phyloP scores from a whole-genome alignment of 768 basidiomycete species.

The Ephemerocybe angulata region DNA sequence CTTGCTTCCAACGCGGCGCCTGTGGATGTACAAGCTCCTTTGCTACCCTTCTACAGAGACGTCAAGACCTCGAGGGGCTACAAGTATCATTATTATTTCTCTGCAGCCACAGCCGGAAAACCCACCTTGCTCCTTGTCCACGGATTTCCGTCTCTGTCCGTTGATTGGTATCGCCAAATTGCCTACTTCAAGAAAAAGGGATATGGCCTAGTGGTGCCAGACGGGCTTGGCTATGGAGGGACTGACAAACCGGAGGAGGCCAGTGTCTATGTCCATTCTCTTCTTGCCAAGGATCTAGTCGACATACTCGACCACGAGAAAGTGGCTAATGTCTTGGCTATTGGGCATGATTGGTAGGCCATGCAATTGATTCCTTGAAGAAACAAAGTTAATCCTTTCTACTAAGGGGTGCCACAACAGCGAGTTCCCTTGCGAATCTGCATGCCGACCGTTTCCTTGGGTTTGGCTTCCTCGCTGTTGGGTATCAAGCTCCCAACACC shows the following conservation, averaged over 20 bases:
- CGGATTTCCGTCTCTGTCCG: constrained; percentile 43
- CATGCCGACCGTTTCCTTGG: constrained; percentile 37
- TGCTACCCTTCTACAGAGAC: constrained; percentile 6
- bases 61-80: constrained; percentile 34
- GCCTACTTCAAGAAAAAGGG: constrained; percentile 37
- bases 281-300: constrained; percentile 38
- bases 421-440: constrained; percentile 36
- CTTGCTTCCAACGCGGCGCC: too few relatives aligned
- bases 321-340: constrained; percentile 31
- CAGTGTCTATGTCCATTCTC: constrained; percentile 33
- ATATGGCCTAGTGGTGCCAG: constrained; percentile 45
- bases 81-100: constrained; percentile 36
- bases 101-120: constrained; percentile 11
- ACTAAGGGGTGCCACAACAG: constrained; percentile 35
- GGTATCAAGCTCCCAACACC: constrained; percentile 27
- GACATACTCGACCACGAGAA: constrained; percentile 39
- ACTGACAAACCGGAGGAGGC: constrained; percentile 43
- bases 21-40: neutral
- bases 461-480: constrained; percentile 37
- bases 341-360: constrained; percentile 45
- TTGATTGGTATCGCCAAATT: constrained; percentile 38
- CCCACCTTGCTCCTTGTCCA: constrained; percentile 43
- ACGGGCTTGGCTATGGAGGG: constrained; percentile 49
- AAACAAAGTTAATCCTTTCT: neutral
- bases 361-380: neutral